Conservation (phyloP, 2,329 filamentous ascomycete species). For the Rasamsonia emersonii region DNA sequence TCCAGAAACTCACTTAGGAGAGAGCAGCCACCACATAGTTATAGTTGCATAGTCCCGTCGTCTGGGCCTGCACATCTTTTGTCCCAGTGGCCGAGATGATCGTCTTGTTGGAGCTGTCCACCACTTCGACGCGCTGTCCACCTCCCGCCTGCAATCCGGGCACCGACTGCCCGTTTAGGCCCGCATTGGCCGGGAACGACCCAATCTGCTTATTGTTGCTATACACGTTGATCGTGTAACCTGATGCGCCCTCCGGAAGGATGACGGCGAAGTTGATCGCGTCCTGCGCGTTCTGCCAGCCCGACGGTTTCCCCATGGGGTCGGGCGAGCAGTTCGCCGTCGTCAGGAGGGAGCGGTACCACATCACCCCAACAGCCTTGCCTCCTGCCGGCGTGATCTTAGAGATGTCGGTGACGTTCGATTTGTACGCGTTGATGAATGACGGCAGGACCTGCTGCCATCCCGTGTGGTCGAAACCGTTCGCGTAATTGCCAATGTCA, state of each 20-base stretch:
- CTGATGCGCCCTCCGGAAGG: slow-evolving; percentile 1
- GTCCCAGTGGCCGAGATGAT: slow-evolving; percentile 5
- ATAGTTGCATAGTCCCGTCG: slow-evolving; percentile 8
- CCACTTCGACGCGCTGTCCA: slow-evolving; percentile 8
- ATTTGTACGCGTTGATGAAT: slow-evolving; percentile 31
- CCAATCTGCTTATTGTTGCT: slow-evolving; percentile 8
- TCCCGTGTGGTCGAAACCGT: slow-evolving; percentile 25
- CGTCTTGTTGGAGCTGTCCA: slow-evolving; percentile 1
- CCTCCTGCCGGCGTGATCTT: slow-evolving; percentile 12
- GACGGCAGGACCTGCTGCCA: slow-evolving; percentile 26
- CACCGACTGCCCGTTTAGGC: slow-evolving; percentile 6
- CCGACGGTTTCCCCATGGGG: slow-evolving; percentile 1
- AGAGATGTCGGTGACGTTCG: slow-evolving; percentile 14
- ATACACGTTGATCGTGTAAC: slow-evolving; percentile 8
- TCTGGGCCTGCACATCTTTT: slow-evolving; percentile 7
- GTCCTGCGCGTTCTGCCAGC: slow-evolving; percentile 6
- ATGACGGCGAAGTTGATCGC: slow-evolving; percentile 8
- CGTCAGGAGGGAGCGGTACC: slow-evolving; percentile 14
- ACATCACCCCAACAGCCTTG: slow-evolving; percentile 18
- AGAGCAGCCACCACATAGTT: slow-evolving; percentile 10
- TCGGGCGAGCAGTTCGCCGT: slow-evolving; percentile 5
- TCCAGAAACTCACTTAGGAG: slow-evolving; percentile 2
- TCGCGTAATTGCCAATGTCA: slow-evolving; percentile 19
- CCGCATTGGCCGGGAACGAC: slow-evolving; percentile 1
- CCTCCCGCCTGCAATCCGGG: slow-evolving; percentile 6